Evolutionary conservation across 805 yeast genomes (phyloP), one percentile per base, ranked within the genome.

Genomic region (Metschnikowia gelsemii): DNA sequence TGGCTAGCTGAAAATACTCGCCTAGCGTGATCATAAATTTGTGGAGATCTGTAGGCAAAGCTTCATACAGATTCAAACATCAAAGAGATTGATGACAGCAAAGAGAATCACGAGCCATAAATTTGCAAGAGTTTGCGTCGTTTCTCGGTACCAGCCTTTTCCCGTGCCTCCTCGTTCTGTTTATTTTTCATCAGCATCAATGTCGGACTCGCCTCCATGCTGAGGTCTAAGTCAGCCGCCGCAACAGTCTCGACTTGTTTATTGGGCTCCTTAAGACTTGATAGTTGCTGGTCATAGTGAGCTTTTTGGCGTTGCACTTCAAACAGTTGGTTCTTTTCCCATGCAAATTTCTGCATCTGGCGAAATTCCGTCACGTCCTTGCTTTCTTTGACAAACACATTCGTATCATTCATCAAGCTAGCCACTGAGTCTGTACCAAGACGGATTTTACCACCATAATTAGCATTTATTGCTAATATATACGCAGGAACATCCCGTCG

Each of bases 401-500:
- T 35, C 19, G 40, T 47, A 23, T 43, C 45, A 20, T 30, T 34
- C 22, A 44, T 42, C 19, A 52, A 20, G 9, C 68, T 67, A 7
- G 47, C 52, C 1, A 54, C 51, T 4, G 60, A 56, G 43, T 63
- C 62, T 17, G 53, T 52, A 35, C 58, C 40, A 47, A 64, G 17
- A 41, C 82, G 63, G 6, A 75, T 59, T 30, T 70, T 73, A 34
- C 60, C 50, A 18, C 55, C 54, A 34, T 49, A 55, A 38, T 52
- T 55, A 20, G 55, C 35, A 22, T 52, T 44, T 45, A 60, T 81
- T 72, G 56, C 78, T 65, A 52, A 78, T 55, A 68, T 87, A 79
- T 47, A 78, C 61, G n/a, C 48, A 1, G 96, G 95, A 28, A 79
- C 79, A 55, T 88, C 96, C 46, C 81, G 84, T 40, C 90, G 58